phyloP scores from a whole-genome alignment of 768 basidiomycete genomes.

The Tricholoma saponaceum region DNA sequence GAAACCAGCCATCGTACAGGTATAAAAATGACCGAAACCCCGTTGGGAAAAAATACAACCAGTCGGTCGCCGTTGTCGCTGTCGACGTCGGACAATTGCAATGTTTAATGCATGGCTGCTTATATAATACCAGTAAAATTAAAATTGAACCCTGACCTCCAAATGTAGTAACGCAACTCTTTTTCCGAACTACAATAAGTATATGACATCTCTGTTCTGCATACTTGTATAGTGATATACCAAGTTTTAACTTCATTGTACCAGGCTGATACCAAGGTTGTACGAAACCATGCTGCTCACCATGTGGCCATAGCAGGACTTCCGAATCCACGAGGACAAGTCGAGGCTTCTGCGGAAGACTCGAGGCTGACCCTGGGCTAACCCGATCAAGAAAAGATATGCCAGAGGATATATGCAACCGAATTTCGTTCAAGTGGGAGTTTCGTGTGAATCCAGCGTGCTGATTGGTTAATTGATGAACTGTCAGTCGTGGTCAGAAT shows the following conservation, averaged over 20 bases:
- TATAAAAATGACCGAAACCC: neutral
- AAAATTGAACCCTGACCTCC: neutral
- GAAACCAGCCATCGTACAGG: slow-evolving; percentile 47
- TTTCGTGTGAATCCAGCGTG: neutral
- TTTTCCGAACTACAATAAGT: too few species aligned
- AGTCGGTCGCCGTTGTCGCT: neutral
- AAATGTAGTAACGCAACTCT: too few species aligned
- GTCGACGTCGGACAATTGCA: neutral
- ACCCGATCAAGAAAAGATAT: neutral
- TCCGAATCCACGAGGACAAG: neutral
- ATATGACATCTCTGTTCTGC: too few species aligned
- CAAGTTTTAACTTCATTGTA: too few species aligned
- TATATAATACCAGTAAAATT: neutral
- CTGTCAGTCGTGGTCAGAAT: neutral
- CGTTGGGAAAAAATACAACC: neutral
- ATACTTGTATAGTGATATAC: too few species aligned
- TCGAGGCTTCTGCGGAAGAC: neutral
- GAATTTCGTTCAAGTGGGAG: neutral
- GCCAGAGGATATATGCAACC: neutral
- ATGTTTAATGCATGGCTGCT: neutral
- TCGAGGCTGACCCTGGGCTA: neutral
- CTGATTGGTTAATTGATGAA: neutral
- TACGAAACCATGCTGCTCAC: neutral
- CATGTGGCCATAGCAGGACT: neutral
- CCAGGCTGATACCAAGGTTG: too few species aligned